phyloP scores from a whole-genome alignment of 176 grass and related monocot species.

The Hordeum marinum region DNA sequence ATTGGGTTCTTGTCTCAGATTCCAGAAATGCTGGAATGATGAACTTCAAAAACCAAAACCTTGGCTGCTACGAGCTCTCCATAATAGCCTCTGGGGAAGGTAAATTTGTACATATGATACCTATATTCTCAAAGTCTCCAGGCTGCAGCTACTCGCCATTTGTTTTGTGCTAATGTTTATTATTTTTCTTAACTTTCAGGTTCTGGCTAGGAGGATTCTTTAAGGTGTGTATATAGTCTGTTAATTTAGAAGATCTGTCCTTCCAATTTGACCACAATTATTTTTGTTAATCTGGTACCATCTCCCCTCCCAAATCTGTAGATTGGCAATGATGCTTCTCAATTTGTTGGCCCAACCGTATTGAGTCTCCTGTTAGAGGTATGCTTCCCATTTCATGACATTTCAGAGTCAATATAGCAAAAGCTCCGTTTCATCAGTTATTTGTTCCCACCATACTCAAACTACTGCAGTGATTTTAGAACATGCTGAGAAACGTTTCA shows the following conservation, averaged over 20 bases:
- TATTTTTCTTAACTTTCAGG: conserved; percentile 39
- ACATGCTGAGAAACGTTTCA: neutral
- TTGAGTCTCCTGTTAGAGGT: conserved; percentile 82
- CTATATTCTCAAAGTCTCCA: conserved; percentile 16
- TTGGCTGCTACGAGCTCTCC: conserved; percentile 85
- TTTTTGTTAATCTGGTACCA: conserved; percentile 1
- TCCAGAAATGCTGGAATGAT: conserved; percentile 75
- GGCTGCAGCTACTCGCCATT: neutral
- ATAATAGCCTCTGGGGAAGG: conserved; percentile 78
- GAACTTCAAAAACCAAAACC: conserved; percentile 82
- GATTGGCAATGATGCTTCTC: conserved; percentile 97
- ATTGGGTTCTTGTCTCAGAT: conserved; percentile 46
- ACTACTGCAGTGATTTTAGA: neutral
- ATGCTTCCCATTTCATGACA: conserved; percentile 24
- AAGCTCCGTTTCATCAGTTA: neutral
- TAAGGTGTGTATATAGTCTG: conserved; percentile 48
- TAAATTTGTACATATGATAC: conserved; percentile 19
- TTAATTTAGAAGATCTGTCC: conserved; percentile 1
- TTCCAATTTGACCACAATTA: neutral
- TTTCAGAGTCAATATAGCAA: neutral
- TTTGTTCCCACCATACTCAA: neutral
- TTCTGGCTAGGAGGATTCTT: conserved; percentile 97
- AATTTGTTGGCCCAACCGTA: conserved; percentile 92
- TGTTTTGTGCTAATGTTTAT: conserved; percentile 12
- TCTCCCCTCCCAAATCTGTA: conserved; percentile 21